Conservation (phyloP, 805 yeast genomes). For the Cyberlindnera samutprakarnensis region DNA sequence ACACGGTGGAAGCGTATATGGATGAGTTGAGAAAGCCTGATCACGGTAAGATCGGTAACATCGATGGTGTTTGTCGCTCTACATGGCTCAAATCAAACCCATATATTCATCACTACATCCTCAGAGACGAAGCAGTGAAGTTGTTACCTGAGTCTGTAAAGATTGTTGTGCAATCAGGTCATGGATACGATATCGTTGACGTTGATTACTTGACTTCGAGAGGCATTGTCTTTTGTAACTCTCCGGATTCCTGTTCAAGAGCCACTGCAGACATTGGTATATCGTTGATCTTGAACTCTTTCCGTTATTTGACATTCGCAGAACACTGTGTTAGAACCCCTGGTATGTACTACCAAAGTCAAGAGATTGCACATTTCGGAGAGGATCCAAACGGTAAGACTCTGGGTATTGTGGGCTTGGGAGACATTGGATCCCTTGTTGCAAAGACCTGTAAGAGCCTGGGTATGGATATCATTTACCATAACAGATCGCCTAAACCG, state of each 20-base stretch:
- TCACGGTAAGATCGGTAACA: slow-evolving; percentile 27
- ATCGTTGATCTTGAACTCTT: slow-evolving; percentile 25
- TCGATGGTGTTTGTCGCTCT: slow-evolving; percentile 31
- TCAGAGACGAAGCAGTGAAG: slow-evolving; percentile 27
- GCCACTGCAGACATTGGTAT: slow-evolving; percentile 35
- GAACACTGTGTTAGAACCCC: slow-evolving; percentile 30
- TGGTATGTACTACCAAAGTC: slow-evolving; percentile 26
- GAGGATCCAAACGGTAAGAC: slow-evolving; percentile 36
- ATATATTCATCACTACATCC: slow-evolving; percentile 29
- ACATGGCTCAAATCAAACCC: slow-evolving; percentile 33
- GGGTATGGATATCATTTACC: slow-evolving; percentile 37
- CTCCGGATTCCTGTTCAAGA: slow-evolving; percentile 31
- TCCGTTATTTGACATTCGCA: slow-evolving; percentile 30
- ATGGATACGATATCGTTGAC: slow-evolving; percentile 33
- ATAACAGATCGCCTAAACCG: slow-evolving; percentile 28
- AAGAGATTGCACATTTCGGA: slow-evolving; percentile 24
- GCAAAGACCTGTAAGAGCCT: slow-evolving; percentile 35
- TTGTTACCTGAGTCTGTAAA: slow-evolving; percentile 27
- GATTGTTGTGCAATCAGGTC: slow-evolving; percentile 32
- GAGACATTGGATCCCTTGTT: slow-evolving; percentile 38
- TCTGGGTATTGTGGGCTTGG: slow-evolving; percentile 40
- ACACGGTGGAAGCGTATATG: slow-evolving; percentile 28
- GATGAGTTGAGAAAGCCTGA: slow-evolving; percentile 27
- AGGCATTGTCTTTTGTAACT: slow-evolving; percentile 30
- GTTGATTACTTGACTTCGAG: slow-evolving; percentile 27